phyloP scores from a whole-genome alignment of 1,284 basidiomycete species.

The Rhizoctonia solani region DNA sequence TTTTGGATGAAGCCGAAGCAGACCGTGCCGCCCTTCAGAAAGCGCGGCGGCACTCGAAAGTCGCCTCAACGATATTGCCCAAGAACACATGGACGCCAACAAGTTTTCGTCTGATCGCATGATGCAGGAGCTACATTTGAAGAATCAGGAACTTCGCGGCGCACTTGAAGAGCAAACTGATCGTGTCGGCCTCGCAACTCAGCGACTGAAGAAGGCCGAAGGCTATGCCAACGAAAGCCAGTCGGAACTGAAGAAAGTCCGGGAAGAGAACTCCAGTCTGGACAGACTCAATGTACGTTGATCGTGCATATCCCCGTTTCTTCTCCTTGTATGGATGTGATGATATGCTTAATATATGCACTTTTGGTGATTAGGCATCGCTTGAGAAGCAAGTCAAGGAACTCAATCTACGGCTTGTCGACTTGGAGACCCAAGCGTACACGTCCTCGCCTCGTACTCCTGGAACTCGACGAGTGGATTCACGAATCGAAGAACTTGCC shows the following conservation, averaged over 20 bases:
- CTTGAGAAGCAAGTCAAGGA: slow-evolving; percentile 84
- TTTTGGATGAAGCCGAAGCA: slow-evolving; percentile 82
- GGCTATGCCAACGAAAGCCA: slow-evolving; percentile 73
- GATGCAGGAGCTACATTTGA: slow-evolving; percentile 70
- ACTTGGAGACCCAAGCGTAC: slow-evolving; percentile 78
- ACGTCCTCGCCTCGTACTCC: slow-evolving; percentile 61
- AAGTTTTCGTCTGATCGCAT: slow-evolving; percentile 74
- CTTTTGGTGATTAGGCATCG: slow-evolving; percentile 57
- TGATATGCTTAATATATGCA: slow-evolving; percentile 10
- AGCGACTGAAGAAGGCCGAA: slow-evolving; percentile 81
- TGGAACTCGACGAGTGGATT: slow-evolving; percentile 60
- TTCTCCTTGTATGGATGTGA: slow-evolving; percentile 16
- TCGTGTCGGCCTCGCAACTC: slow-evolving; percentile 68
- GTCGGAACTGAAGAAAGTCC: slow-evolving; percentile 70
- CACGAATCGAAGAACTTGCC: slow-evolving; percentile 71
- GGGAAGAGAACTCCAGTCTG: slow-evolving; percentile 76
- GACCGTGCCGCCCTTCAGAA: slow-evolving; percentile 79
- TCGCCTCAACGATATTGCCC: slow-evolving; percentile 76
- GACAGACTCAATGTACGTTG: slow-evolving; percentile 72
- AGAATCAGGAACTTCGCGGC: slow-evolving; percentile 80
- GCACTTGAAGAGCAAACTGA: slow-evolving; percentile 78
- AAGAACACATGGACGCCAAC: slow-evolving; percentile 70
- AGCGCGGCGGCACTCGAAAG: slow-evolving; percentile 80
- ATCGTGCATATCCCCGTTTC: slow-evolving; percentile 7
- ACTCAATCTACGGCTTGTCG: slow-evolving; percentile 75